Percentiles rank a stretch among this genome's conserved stretches.
phyloP scores from a whole-genome alignment of 208 protist species.

The Leishmania braziliensis region DNA sequence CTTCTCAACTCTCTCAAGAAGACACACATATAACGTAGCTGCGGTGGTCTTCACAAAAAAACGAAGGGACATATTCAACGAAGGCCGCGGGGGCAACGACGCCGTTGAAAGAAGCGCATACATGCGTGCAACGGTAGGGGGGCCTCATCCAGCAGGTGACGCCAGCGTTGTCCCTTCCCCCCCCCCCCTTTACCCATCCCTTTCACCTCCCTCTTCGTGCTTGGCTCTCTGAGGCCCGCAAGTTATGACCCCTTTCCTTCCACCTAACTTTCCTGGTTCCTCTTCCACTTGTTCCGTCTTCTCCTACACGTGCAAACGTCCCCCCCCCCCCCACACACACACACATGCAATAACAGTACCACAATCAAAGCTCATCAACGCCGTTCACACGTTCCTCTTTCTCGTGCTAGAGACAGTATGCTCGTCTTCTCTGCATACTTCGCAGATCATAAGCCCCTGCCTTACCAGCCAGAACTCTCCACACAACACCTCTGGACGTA shows the following conservation, averaged over 20 bases:
- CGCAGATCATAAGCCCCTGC: not conserved
- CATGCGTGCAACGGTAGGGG: not conserved
- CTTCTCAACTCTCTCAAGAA: not conserved
- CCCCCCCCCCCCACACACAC: not conserved
- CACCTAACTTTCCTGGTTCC: not conserved
- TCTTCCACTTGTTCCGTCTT: slow-evolving; percentile 7
- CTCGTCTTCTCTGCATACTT: not conserved
- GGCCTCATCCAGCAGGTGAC: not conserved
- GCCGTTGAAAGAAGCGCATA: not conserved
- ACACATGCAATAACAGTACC: not conserved
- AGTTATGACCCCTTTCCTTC: not conserved
- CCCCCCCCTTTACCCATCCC: not conserved
- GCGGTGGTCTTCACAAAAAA: not conserved
- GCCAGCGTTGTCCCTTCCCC: not conserved
- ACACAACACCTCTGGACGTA: not conserved
- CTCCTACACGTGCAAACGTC: not conserved
- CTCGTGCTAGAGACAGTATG: not conserved
- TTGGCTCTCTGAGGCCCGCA: not conserved
- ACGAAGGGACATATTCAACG: not conserved
- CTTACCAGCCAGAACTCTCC: not conserved
- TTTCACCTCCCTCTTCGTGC: not conserved
- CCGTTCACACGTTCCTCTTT: not conserved
- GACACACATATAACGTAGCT: not conserved
- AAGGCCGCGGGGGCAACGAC: not conserved
- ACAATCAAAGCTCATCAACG: no score